Base-by-base conservation (phyloP, 371 early-diverging fungal genomes). In the Actinomucor elegans region DNA sequence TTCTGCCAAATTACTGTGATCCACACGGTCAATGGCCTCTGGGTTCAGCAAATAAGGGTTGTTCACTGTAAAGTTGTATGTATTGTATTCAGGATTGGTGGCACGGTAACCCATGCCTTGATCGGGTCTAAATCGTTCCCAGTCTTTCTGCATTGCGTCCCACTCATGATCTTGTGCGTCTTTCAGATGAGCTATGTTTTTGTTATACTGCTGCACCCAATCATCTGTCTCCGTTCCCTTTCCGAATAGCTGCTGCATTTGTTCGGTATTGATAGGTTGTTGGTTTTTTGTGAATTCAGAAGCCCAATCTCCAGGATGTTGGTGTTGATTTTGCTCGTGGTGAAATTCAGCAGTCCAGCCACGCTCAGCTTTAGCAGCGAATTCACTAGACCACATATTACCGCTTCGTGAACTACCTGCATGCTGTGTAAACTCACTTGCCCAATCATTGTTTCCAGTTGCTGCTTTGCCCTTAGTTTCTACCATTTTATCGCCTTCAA, bases 401-500 rank as follows among this genome's bases (percentile, higher is more conserved):
- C 60, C 59, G 27, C 59, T 55, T 2, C 33, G 47, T 0, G 51
- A 24, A 28, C 32, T 37, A 2, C 55, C 59, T n/a, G 57, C 55
- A 26, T 59, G 41, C 26, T 58, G 49, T n/a, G 48, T 41, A 31
- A 79, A 80, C 18, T 81, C 87, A 36, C 76, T 77, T 9, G 76
- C 79, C 88, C 88, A 88, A 46, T 67, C 50, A 7, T 20, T 36
- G 15, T 20, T 20, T 42, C 65, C 35, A 64, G 60, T 27, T 49
- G 41, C 29, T 2, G 29, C 8, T 26, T 53, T 58, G 1, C 69
- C 65, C 3, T 57, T 57, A 20, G 79, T 73, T 40, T 79, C 75
- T 27, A 94, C 92, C 34, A 94, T 73, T 62, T 90, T 87, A 63
- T 92, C 85, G 14, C 91, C 93, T 59, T 90, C 90, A 50, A 96